These are phyloP conservation scores for Penicillium simplicissimum DNA, from an alignment of 495 filamentous ascomycete species.

Conservation along the genomic window DNA sequence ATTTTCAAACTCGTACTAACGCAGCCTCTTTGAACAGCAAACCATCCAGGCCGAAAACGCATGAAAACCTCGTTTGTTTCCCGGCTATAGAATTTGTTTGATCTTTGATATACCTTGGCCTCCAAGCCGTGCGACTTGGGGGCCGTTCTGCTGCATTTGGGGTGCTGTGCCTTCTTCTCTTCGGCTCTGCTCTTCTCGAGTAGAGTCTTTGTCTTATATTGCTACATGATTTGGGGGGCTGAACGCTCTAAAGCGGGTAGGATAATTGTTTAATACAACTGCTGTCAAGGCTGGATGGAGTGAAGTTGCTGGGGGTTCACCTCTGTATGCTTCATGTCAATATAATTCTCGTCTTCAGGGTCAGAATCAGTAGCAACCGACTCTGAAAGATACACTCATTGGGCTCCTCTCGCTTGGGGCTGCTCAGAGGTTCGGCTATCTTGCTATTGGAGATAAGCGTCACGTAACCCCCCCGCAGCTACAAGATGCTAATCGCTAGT, in stretches of 20 bases:
- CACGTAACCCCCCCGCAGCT: constrained; percentile 13
- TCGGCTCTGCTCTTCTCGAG: constrained; percentile 24
- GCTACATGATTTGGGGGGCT: constrained; percentile 32
- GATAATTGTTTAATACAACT: constrained; percentile 45
- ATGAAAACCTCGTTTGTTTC: constrained; percentile 40
- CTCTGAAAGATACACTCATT: background rate
- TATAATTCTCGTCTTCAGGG: background rate
- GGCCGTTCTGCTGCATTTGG: constrained; percentile 27
- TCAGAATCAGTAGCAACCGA: background rate
- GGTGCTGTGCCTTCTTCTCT: constrained; percentile 26
- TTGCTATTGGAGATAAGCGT: constrained; percentile 8
- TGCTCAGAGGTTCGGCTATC: background rate
- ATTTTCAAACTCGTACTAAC: constrained; percentile 10
- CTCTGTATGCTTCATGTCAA: background rate
- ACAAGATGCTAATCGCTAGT: background rate
- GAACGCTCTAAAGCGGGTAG: constrained; percentile 25
- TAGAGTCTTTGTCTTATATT: constrained; percentile 45
- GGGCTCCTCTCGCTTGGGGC: background rate
- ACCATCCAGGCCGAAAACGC: constrained; percentile 51
- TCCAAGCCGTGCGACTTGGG: constrained; percentile 18
- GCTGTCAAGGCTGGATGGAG: constrained; percentile 12
- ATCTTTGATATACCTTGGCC: constrained; percentile 39
- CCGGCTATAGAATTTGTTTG: constrained; percentile 38
- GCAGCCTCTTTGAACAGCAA: constrained; percentile 35
- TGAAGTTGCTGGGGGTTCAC: background rate